Evolutionary conservation across 2,329 filamentous ascomycete genomes (phyloP), one percentile per base, ranked within the genome.

Genomic region (Hypoxylon sp.): DNA sequence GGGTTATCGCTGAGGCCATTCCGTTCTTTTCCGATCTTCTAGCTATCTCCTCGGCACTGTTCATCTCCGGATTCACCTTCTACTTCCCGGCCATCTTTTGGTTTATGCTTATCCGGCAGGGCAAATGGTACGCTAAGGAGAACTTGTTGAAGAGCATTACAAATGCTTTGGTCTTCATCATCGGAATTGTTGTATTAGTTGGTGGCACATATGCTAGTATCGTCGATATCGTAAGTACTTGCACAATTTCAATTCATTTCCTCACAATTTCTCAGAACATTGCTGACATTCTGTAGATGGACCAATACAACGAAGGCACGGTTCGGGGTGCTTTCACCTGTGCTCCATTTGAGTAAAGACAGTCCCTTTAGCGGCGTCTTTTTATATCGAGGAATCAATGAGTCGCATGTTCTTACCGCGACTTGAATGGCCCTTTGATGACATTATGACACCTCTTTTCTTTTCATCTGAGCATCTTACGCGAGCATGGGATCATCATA

Each of bases 1-100:
- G 89, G 85, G 77, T 94, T 71, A 89, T 94, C 70, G 91, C 91
- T 13, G 88, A 91, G 75, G 87, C 90, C 0, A 91, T 94, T 48
- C 92, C 92, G 2, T 89, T 90, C 77, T 94, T 94, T 81, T 87
- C 87, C 68, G 84, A 91, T 54, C 81, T 94, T 48, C 80, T 94
- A n/a, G 82, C 83, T 62, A 83, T 86, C 74, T 82, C 78, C 52
- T 85, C 84, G 1, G 80, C 83, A 1, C 81, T 86, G 31, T 86
- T 86, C 76, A 79, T 86, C 72, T 85, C 84, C 10, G 82, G 81
- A n/a, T 84, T 83, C 73, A 78, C 77, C 31, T 77, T 79, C 64
- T 78, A 79, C 74, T 76, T 79, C 72, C 77, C 77, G 3, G 77
- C 77, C 51, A 70, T 78, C 59, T 77, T 79, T 68, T 79, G 77